Conservation (phyloP, 495 filamentous ascomycete genomes). For the Tricharina praecox region DNA sequence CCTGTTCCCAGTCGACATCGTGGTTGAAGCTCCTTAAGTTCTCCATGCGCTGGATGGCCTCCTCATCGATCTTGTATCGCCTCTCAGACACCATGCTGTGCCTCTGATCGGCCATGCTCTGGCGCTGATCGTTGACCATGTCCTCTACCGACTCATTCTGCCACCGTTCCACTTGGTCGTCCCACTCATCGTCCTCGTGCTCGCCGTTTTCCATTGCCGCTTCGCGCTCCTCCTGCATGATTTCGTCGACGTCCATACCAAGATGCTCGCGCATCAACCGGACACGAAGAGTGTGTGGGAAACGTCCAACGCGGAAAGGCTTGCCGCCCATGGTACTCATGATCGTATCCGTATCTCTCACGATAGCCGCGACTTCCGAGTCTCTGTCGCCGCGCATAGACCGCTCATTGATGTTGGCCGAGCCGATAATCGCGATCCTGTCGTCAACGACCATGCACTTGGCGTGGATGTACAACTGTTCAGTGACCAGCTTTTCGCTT, state of each 20-base stretch:
- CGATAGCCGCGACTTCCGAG: conserved; percentile 79
- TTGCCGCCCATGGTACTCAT: conserved; percentile 79
- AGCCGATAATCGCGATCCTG: conserved; percentile 81
- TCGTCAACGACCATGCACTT: conserved; percentile 97
- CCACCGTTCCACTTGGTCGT: conserved; percentile 5
- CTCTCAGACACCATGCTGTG: conserved; percentile 29
- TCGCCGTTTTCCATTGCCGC: conserved; percentile 31
- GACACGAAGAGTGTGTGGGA: conserved; percentile 83
- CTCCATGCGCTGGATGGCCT: conserved; percentile 44
- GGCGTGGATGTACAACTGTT: conserved; percentile 96
- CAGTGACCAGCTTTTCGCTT: conserved; percentile 65
- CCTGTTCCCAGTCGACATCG: conserved; percentile 56
- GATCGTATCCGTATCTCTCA: conserved; percentile 87
- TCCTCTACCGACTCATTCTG: conserved; percentile 6
- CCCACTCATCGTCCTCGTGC: conserved; percentile 14
- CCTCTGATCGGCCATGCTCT: conserved; percentile 26
- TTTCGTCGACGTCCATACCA: conserved; percentile 81
- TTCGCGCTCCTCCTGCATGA: conserved; percentile 62
- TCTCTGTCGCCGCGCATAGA: conserved; percentile 86
- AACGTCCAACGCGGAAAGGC: conserved; percentile 75
- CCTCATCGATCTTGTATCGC: conserved; percentile 42
- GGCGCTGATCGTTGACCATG: conserved; percentile 10
- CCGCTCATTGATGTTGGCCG: conserved; percentile 96
- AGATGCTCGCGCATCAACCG: conserved; percentile 95
- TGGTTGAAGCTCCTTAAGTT: conserved; percentile 66